Evolutionary conservation across 1,139 yeast species (phyloP).

Genomic region (Wickerhamomyces sp.): DNA sequence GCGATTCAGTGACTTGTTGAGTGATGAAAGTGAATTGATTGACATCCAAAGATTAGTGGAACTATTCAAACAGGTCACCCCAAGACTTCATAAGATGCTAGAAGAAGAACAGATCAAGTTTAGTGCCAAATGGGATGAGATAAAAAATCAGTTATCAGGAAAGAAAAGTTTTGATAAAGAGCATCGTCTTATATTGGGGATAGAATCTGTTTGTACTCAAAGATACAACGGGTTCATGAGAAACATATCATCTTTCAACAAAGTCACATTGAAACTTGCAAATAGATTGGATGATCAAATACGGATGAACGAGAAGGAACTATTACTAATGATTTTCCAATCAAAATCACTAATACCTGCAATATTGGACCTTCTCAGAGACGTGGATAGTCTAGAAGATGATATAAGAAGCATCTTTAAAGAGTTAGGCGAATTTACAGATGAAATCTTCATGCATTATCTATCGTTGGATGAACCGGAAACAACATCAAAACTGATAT

Average conservation of each 20-base stretch:
- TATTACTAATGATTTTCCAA: conserved; percentile 5
- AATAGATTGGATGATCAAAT: conserved; percentile 8
- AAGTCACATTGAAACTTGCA: conserved; percentile 8
- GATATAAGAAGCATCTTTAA: conserved; percentile 8
- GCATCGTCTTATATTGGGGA: conserved; percentile 1
- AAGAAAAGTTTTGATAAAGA: neutral
- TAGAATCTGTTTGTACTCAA: conserved; percentile 4
- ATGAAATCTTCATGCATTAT: conserved; percentile 3
- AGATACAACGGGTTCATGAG: conserved; percentile 4
- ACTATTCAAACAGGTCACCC: conserved; percentile 12
- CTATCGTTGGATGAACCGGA: neutral
- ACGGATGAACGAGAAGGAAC: conserved; percentile 7
- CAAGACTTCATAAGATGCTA: conserved; percentile 5
- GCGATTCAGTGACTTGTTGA: conserved; percentile 8
- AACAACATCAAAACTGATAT: too few species aligned
- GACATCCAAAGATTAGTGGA: conserved; percentile 8
- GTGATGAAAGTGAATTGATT: conserved; percentile 7
- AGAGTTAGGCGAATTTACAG: conserved; percentile 6
- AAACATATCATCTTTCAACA: conserved; percentile 7
- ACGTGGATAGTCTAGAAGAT: conserved; percentile 10
- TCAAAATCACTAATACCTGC: conserved; percentile 6
- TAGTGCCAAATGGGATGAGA: conserved; percentile 2
- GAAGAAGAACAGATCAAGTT: conserved; percentile 1
- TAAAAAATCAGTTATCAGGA: neutral
- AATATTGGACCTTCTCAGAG: conserved; percentile 8